Base-by-base conservation (phyloP, 345 rosid genomes). In the Eucalyptus rudis region DNA sequence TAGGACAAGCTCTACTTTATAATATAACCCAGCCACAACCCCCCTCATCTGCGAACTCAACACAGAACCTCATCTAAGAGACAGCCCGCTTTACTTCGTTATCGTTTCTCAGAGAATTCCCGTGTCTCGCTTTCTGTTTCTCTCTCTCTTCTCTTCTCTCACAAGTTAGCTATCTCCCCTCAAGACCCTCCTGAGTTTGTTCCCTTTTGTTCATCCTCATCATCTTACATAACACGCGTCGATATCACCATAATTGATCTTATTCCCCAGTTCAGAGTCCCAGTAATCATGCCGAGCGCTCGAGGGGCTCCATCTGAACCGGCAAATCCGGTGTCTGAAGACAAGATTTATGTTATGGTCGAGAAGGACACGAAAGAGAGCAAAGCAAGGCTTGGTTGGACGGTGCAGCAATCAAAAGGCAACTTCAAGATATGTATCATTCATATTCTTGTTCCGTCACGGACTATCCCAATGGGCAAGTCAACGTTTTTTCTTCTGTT, bases 331-430 rank as follows among this genome's bases (percentile, higher is more conserved):
- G 90, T 92, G 31, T 92, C 92, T 47, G 96, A 96, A 52, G 96
- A 95, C 89, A 94, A 91, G 90, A 90, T 95, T 33, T 95, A 93
- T 64, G 98, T 97, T 16, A 96, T 98, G 8, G 95, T 96, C 8
- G 96, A 94, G 36, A 95, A 93, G 87, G 91, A 92, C 2, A 91
- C 92, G 68, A 94, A 94, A 19, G 94, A 94, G 88, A 89, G 91
- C 92, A 93, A 92, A 88, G 92, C 92, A 68, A 91, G 90, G 84
- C 91, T 96, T 66, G 17, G 90, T 2, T 97, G 98, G 98, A 96
- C 98, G 20, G 88, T 95, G 89, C 96, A 92, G 45, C 91, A 94
- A 87, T 95, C 94, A 4, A 95, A 96, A 31, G 96, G 98, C 88
- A 92, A 84, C 87, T 9, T 36, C 45, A 90, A 80, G 86, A 88